These are phyloP conservation scores for Sporothrix sp. DNA, from an alignment of 2,329 filamentous ascomycete genomes.

Conservation along the genomic window DNA sequence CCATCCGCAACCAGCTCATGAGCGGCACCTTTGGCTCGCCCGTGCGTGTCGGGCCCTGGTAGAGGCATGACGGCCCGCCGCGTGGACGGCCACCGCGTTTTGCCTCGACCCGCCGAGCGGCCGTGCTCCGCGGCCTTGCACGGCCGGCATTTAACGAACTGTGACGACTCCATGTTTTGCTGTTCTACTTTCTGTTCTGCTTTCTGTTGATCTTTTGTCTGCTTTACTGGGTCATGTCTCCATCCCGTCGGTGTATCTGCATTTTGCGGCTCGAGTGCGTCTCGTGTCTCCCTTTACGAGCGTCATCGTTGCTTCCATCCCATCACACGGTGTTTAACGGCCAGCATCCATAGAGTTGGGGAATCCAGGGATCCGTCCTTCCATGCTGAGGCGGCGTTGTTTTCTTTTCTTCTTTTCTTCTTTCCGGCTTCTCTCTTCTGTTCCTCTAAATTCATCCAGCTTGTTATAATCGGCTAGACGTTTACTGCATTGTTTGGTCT, in stretches of 20 bases:
- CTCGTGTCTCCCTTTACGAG: neutral
- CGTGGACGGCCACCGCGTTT: neutral
- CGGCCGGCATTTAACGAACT: conserved; percentile 1
- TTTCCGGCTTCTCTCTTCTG: conserved; percentile 1
- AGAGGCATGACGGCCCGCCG: conserved; percentile 19
- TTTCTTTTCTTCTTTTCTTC: neutral
- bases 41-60: conserved; percentile 55
- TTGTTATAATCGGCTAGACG: neutral
- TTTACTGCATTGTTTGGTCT: no score
- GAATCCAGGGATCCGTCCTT: conserved; percentile 6
- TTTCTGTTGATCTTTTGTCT: neutral
- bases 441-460: neutral
- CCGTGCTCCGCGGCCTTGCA: neutral
- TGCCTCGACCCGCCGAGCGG: no score
- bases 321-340: conserved; percentile 8
- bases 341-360: conserved; percentile 13
- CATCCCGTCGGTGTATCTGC: neutral
- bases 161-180: conserved; percentile 12
- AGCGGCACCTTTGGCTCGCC: conserved; percentile 50
- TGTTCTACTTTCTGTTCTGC: neutral
- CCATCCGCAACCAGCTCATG: conserved; percentile 53
- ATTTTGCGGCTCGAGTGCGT: neutral
- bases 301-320: conserved; percentile 1
- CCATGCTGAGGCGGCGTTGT: conserved; percentile 15
- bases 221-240: neutral